Evolutionary conservation across 495 filamentous ascomycete species (phyloP).

Genomic region (Podospora anserina): DNA sequence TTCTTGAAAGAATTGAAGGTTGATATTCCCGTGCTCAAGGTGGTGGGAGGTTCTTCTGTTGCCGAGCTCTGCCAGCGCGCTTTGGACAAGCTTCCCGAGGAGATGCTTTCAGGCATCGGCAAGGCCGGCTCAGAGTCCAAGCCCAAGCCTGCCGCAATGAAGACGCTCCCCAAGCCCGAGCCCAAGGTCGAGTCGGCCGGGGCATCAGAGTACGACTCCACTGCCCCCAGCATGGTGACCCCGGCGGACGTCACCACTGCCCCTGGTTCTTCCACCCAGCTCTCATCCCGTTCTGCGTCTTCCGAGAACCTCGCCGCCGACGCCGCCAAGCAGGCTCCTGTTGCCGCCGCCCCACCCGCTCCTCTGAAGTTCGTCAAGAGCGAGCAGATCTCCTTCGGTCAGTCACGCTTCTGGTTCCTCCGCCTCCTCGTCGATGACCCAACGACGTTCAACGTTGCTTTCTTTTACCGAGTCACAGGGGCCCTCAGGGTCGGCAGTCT

Average conservation of each 20-base stretch:
- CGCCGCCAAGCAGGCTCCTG: not conserved
- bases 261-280: not conserved
- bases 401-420: slow-evolving; percentile 50
- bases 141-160: not conserved
- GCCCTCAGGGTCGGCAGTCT: slow-evolving; percentile 25
- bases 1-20: slow-evolving; percentile 40
- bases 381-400: slow-evolving; percentile 31
- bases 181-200: not conserved
- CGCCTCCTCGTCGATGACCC: slow-evolving; percentile 34
- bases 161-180: not conserved
- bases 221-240: not conserved
- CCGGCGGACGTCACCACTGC: not conserved
- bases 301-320: not conserved
- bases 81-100: slow-evolving; percentile 13
- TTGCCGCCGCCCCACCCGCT: not conserved
- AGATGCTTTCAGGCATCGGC: not conserved
- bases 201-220: not conserved
- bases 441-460: slow-evolving; percentile 37
- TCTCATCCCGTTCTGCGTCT: not conserved
- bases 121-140: not conserved
- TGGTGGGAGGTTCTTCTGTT: slow-evolving; percentile 41
- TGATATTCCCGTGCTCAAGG: slow-evolving; percentile 49
- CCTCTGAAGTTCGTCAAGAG: slow-evolving; percentile 5
- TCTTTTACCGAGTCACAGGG: slow-evolving; percentile 29
- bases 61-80: slow-evolving; percentile 23